Evolutionary conservation across 805 yeast species (phyloP).

Genomic region (Yamadazyma nakazawae): DNA sequence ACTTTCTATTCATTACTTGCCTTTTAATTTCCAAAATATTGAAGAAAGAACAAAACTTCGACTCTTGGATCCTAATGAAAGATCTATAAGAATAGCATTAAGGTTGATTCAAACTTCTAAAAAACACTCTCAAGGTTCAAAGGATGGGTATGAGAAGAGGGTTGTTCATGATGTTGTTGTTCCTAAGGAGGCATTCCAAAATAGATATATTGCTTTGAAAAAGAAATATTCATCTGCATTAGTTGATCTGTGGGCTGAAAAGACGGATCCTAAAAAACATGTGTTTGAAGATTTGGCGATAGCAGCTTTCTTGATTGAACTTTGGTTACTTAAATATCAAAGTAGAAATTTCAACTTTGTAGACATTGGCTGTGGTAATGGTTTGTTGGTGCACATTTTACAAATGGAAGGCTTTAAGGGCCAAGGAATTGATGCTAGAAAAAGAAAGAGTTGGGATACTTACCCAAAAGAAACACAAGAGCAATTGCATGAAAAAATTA

Average conservation of each 20-base stretch:
- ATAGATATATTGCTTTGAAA: slow-evolving; percentile 73
- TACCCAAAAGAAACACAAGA: slow-evolving; percentile 65
- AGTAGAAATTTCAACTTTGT: slow-evolving; percentile 50
- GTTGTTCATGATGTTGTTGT: slow-evolving; percentile 88
- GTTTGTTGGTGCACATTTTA: slow-evolving; percentile 73
- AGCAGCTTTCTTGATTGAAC: slow-evolving; percentile 87
- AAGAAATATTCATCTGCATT: slow-evolving; percentile 73
- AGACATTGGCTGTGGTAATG: slow-evolving; percentile 96
- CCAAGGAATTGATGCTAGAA: slow-evolving; percentile 84
- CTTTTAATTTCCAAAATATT: slow-evolving; percentile 39
- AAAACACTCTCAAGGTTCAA: slow-evolving; percentile 81
- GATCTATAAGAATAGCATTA: slow-evolving; percentile 79
- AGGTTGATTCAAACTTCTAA: slow-evolving; percentile 73
- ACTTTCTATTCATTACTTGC: slow-evolving; percentile 73
- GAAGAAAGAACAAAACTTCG: slow-evolving; percentile 20
- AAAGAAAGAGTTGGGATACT: slow-evolving; percentile 80
- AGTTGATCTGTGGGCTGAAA: slow-evolving; percentile 86
- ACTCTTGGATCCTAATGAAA: slow-evolving; percentile 43
- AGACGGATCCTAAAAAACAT: slow-evolving; percentile 92
- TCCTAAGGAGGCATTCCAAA: slow-evolving; percentile 77
- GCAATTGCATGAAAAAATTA: slow-evolving; percentile 66
- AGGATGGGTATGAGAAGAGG: slow-evolving; percentile 80
- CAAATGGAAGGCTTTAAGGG: slow-evolving; percentile 79
- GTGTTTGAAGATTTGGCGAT: slow-evolving; percentile 95
- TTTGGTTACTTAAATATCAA: slow-evolving; percentile 58